Base-by-base conservation (phyloP, 2,329 filamentous ascomycete genomes). In the Ophiostoma himal-ulmi region DNA sequence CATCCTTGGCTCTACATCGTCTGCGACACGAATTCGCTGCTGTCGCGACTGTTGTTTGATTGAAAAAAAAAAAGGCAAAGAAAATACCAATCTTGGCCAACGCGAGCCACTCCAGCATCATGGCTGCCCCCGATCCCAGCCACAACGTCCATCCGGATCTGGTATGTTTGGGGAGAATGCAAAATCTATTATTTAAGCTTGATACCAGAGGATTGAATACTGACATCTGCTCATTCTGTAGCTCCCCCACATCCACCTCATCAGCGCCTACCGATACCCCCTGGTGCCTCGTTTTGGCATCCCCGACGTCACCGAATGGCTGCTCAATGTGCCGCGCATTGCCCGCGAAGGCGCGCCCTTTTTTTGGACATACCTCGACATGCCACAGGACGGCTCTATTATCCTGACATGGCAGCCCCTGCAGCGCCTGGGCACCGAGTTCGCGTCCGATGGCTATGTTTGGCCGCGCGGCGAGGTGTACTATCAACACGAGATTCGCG, bases 321-420 rank as follows among this genome's bases (percentile, higher is more conserved):
- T 98, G 72, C 84, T 94, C 77, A 88, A 89, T 76, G 94, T 93
- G 54, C 92, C 94, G 10, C 90, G 92, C 77, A 91, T 97, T 73
- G 91, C 94, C 75, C 91, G 92, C 79, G 91, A 96, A 77, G 84
- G 89, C 74, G 90, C 93, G 67, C 88, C 94, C 2, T 94, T 99
- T 85, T 92, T 90, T 80, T 99, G 94, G 94, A 94, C 91, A 65
- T 97, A 94, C 79, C 87, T 98, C 70, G 89, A 95, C 75, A 86
- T 88, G 69, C 94, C 94, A 13, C 85, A 85, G 69, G 92, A 96
- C 79, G 93, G 93, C 70, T 90, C 89, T 10, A 86, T 97, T 64
- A 87, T 95, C 77, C 84, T 98, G 73, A 91, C 91, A 69, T 98
- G 94, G 94, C 93, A 97, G 78, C 91, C 94, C 1, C 83, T 91